Evolutionary conservation across 768 basidiomycete species (phyloP).

Genomic region (Phaffia tasmanica): DNA sequence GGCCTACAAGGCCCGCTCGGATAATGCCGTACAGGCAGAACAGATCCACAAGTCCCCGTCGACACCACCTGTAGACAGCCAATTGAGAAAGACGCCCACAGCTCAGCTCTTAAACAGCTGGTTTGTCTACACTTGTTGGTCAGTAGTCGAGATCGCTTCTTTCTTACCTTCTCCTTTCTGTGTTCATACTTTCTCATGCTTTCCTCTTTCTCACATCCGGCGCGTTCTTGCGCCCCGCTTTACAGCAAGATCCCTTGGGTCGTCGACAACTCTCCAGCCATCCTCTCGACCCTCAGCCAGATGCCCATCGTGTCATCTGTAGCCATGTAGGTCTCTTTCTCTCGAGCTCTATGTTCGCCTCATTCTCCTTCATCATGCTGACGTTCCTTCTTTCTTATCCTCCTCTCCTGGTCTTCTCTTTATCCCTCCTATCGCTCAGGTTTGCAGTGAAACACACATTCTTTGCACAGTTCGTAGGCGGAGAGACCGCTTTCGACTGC

Average conservation of each 20-base stretch:
- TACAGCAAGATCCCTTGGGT: slow-evolving; percentile 21
- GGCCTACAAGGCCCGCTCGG: background rate
- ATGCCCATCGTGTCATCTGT: slow-evolving; percentile 10
- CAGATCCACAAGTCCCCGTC: background rate
- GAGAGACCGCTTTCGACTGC: slow-evolving; percentile 61
- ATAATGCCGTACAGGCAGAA: slow-evolving; percentile 9
- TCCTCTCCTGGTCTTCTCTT: background rate
- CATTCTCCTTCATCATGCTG: no score
- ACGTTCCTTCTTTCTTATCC: background rate
- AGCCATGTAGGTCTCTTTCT: slow-evolving; percentile 15
- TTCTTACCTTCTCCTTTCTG: background rate
- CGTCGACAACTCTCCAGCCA: slow-evolving; percentile 23
- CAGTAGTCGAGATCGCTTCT: background rate
- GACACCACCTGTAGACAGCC: background rate
- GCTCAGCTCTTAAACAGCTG: slow-evolving; percentile 8
- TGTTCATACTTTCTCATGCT: slow-evolving; percentile 6
- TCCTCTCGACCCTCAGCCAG: slow-evolving; percentile 3
- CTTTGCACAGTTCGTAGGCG: slow-evolving; percentile 67
- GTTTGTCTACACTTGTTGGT: slow-evolving; percentile 21
- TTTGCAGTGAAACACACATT: slow-evolving; percentile 25
- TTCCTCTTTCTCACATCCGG: background rate
- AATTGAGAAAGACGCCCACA: slow-evolving; percentile 3
- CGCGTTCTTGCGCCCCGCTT: background rate
- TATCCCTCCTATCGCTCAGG: background rate
- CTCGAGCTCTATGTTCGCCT: background rate